These are phyloP conservation scores for Arbutus unedo DNA, from an alignment of 148 eudicot species.

Conservation along the genomic window DNA sequence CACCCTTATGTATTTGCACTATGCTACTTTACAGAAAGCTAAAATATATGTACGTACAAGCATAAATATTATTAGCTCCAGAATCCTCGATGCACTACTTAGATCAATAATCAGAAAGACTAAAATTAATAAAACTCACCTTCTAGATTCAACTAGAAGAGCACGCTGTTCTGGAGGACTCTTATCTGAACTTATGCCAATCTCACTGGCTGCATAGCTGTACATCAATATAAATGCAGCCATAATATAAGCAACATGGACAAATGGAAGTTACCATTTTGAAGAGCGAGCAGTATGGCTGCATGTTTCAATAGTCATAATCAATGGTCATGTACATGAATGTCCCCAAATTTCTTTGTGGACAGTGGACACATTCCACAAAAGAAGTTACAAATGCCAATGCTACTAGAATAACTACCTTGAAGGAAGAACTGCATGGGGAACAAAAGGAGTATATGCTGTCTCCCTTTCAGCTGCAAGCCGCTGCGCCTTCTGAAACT, in stretches of 20 bases:
- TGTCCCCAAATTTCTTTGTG: background rate
- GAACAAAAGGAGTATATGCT: conserved; percentile 32
- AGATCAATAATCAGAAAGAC: background rate
- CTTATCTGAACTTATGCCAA: conserved; percentile 7
- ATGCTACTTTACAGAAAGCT: background rate
- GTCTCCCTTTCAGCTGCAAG: conserved; percentile 42
- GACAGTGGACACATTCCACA: background rate
- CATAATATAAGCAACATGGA: conserved; percentile 5
- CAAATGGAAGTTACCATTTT: background rate
- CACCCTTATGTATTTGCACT: background rate
- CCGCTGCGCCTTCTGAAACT: conserved; percentile 38
- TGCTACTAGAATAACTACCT: conserved; percentile 18
- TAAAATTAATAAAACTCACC: conserved; percentile 13
- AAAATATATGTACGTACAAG: background rate
- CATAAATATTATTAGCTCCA: background rate
- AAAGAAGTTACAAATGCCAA: background rate
- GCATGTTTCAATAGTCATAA: background rate
- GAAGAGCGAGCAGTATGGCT: background rate
- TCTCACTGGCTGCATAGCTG: conserved; percentile 23
- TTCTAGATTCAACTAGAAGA: conserved; percentile 25
- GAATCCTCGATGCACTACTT: background rate
- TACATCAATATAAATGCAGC: background rate
- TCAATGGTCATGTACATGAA: background rate
- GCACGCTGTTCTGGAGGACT: conserved; percentile 22
- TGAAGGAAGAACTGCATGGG: conserved; percentile 25